phyloP scores from a whole-genome alignment of 495 filamentous ascomycete genomes.

The Penicillium desertorum region DNA sequence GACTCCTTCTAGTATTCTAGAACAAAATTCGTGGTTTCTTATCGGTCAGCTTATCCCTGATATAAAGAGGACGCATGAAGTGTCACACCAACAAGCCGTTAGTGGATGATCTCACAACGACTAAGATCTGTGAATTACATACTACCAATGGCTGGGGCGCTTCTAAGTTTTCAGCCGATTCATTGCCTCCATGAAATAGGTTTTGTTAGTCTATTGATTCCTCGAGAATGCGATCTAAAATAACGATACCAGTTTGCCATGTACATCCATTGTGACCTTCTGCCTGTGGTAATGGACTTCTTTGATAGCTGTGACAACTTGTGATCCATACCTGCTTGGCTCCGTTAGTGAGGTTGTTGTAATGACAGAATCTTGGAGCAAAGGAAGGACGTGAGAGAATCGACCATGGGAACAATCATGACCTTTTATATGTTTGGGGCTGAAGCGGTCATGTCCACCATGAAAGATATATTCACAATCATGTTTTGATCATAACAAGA shows the following conservation, averaged over 20 bases:
- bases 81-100: too few relatives aligned
- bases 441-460: background rate
- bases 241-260: background rate
- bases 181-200: too few relatives aligned
- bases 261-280: background rate
- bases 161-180: too few relatives aligned
- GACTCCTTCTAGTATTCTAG: too few relatives aligned
- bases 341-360: background rate
- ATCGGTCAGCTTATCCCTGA: too few relatives aligned
- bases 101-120: too few relatives aligned
- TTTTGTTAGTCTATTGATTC: background rate
- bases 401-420: conserved; percentile 1
- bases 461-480: background rate
- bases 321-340: background rate
- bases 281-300: background rate
- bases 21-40: too few relatives aligned
- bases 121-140: too few relatives aligned
- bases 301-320: background rate
- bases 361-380: background rate
- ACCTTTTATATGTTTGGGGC: background rate
- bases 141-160: too few relatives aligned
- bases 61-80: too few relatives aligned
- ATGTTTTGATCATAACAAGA: background rate
- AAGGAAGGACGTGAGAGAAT: background rate
- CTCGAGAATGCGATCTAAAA: background rate